phyloP scores from a whole-genome alignment of 1,284 basidiomycete genomes.

The Ceratobasidium sp. region DNA sequence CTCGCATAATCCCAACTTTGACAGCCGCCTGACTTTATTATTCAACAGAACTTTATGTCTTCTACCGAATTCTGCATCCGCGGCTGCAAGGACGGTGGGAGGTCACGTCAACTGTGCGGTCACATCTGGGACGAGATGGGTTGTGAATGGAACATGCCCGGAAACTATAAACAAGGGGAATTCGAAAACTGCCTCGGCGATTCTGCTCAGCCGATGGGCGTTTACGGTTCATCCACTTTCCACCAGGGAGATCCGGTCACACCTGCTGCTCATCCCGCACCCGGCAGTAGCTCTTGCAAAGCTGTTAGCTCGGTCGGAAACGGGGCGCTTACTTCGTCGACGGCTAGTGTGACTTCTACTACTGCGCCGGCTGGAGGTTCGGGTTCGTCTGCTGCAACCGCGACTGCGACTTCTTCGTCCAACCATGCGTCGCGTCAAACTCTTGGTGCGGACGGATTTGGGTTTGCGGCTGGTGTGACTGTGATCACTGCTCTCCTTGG shows the following conservation, averaged over 20 bases:
- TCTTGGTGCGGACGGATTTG: background rate
- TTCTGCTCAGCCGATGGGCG: conserved; percentile 38
- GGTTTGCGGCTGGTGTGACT: conserved; percentile 1
- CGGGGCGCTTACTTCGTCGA: background rate
- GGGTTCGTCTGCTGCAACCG: background rate
- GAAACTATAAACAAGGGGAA: conserved; percentile 20
- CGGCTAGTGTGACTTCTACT: background rate
- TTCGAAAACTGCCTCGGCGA: conserved; percentile 42
- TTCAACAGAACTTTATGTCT: conserved; percentile 42
- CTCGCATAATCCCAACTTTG: background rate
- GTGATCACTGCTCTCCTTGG: background rate
- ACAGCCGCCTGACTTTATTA: background rate
- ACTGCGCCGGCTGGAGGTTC: background rate
- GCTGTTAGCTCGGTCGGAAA: conserved; percentile 24
- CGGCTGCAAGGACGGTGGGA: conserved; percentile 49
- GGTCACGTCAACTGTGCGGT: conserved; percentile 47
- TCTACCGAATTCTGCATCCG: conserved; percentile 50
- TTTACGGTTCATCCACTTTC: conserved; percentile 44
- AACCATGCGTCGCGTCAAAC: background rate
- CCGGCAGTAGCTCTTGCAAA: conserved; percentile 17
- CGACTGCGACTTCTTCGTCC: background rate
- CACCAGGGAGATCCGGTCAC: conserved; percentile 43
- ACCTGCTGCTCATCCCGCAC: conserved; percentile 40
- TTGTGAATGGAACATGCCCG: conserved; percentile 40
- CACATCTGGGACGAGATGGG: conserved; percentile 52